phyloP scores from a whole-genome alignment of 208 protist genomes.

The Leishmania aethiopica region DNA sequence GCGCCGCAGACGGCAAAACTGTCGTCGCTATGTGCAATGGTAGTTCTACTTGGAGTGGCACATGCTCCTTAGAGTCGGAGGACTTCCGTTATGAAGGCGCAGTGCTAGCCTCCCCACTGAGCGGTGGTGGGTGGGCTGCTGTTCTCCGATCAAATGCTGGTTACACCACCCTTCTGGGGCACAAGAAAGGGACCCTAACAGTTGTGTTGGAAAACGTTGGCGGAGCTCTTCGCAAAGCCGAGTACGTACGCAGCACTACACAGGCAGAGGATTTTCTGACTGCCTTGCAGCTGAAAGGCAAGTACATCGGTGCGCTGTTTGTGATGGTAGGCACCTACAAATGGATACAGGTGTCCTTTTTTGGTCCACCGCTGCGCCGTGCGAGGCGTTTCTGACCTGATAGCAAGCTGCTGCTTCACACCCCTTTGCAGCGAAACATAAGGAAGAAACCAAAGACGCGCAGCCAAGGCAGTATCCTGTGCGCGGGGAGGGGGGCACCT shows the following conservation, averaged over 20 bases:
- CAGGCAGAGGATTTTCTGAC: conserved; percentile 7
- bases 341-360: conserved; percentile 33
- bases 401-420: background rate
- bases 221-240: background rate
- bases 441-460: conserved; percentile 1
- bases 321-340: conserved; percentile 56
- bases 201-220: conserved; percentile 1
- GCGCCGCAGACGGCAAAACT: conserved; percentile 15
- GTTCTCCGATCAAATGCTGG: conserved; percentile 1
- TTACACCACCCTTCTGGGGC: conserved; percentile 9
- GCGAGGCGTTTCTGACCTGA: conserved; percentile 20
- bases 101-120: conserved; percentile 24
- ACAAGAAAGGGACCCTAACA: conserved; percentile 7
- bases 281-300: conserved; percentile 34
- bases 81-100: conserved; percentile 9
- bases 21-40: conserved; percentile 16
- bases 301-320: conserved; percentile 58
- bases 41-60: conserved; percentile 12
- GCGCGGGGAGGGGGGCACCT: background rate
- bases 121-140: conserved; percentile 30
- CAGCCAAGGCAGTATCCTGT: background rate
- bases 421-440: background rate
- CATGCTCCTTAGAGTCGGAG: conserved; percentile 16
- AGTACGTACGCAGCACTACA: conserved; percentile 10
- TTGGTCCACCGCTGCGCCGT: conserved; percentile 15